A percentile compares a stretch with the other conserved stretches of the same genome.
Evolutionary conservation across 1,284 basidiomycete genomes (phyloP).

Genomic region (Leccinum idahoense): DNA sequence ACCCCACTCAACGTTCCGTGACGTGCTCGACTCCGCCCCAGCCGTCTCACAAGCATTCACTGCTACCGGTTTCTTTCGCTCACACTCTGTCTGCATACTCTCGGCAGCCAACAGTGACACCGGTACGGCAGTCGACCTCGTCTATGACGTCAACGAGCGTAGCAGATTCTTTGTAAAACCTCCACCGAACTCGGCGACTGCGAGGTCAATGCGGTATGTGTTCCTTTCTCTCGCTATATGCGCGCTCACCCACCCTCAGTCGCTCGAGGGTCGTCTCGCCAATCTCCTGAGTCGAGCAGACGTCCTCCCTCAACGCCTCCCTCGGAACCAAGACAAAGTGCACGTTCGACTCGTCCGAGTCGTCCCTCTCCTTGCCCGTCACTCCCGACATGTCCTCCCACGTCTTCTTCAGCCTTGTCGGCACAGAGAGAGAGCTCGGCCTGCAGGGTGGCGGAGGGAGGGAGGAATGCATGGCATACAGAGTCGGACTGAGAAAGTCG

Average conservation of each 20-base stretch:
- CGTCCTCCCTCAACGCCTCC: conserved; percentile 74
- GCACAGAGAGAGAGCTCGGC: conserved; percentile 29
- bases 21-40: conserved; percentile 66
- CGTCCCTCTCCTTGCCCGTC: conserved; percentile 55
- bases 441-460: conserved; percentile 18
- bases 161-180: conserved; percentile 81
- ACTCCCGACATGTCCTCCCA: conserved; percentile 51
- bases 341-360: conserved; percentile 73
- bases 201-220: conserved; percentile 82
- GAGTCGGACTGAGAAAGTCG: conserved; percentile 10
- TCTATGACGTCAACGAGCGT: conserved; percentile 75
- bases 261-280: conserved; percentile 72
- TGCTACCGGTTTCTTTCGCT: conserved; percentile 70
- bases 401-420: conserved; percentile 23
- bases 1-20: conserved; percentile 43
- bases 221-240: neutral
- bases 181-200: conserved; percentile 93
- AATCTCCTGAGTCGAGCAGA: conserved; percentile 95
- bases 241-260: conserved; percentile 41
- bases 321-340: conserved; percentile 86
- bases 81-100: conserved; percentile 72
- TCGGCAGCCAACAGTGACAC: conserved; percentile 46
- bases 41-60: conserved; percentile 60
- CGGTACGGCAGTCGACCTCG: conserved; percentile 72
- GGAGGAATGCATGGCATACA: conserved; percentile 25